Conservation (phyloP, 331 rosid genomes). For the Erythrophleum ivorense region DNA sequence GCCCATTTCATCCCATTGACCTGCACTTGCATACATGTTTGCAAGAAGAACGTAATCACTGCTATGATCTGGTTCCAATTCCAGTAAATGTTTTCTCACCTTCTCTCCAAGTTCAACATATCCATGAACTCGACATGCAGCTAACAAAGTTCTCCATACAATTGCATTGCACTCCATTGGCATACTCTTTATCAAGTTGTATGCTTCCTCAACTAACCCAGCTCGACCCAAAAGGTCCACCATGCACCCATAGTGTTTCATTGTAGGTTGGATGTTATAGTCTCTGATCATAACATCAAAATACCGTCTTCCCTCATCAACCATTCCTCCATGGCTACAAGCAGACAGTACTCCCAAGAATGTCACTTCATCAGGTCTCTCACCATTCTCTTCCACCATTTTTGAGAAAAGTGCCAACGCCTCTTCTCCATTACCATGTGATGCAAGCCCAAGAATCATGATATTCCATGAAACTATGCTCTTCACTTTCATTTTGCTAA, state of each 20-base stretch:
- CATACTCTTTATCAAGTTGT: constrained; percentile 59
- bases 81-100: constrained; percentile 64
- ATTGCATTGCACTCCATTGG: constrained; percentile 69
- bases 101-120: constrained; percentile 62
- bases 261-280: constrained; percentile 59
- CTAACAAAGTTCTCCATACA: constrained; percentile 78
- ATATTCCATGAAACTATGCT: constrained; percentile 69
- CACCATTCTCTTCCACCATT: constrained; percentile 55
- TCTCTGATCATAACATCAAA: constrained; percentile 58
- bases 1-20: constrained; percentile 63
- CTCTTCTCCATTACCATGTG: constrained; percentile 62
- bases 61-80: constrained; percentile 69
- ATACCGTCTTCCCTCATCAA: constrained; percentile 62
- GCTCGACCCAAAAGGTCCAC: constrained; percentile 85
- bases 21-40: constrained; percentile 68
- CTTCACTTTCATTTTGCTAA: constrained; percentile 53
- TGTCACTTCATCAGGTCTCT: constrained; percentile 63
- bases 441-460: constrained; percentile 74
- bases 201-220: constrained; percentile 71
- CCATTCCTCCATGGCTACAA: constrained; percentile 77
- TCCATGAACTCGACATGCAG: constrained; percentile 69
- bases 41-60: constrained; percentile 82
- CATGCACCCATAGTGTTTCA: constrained; percentile 85
- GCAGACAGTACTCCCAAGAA: constrained; percentile 79
- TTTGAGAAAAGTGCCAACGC: constrained; percentile 57